Evolutionary conservation across 345 rosid genomes (phyloP).

Genomic region (Eucalyptus rudis): DNA sequence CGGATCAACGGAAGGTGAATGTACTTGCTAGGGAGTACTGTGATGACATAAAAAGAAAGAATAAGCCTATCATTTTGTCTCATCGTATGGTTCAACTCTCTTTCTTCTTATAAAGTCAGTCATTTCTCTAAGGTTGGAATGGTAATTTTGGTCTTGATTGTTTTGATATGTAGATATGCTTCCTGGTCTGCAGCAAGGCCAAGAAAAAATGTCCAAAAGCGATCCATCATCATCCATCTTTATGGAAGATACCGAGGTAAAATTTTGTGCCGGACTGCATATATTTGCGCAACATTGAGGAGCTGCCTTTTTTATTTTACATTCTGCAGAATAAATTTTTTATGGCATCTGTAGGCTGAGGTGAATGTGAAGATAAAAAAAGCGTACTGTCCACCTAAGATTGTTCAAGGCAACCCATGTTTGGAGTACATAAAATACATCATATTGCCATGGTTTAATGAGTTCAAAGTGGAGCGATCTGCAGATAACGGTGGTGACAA

Average conservation of each 20-base stretch:
- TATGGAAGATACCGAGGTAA: constrained; percentile 93
- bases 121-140: background rate
- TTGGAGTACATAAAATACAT: constrained; percentile 69
- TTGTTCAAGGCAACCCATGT: constrained; percentile 69
- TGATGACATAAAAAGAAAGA: constrained; percentile 80
- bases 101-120: background rate
- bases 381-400: constrained; percentile 73
- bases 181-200: constrained; percentile 87
- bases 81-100: constrained; percentile 37
- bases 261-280: background rate
- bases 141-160: background rate
- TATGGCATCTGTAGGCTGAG: constrained; percentile 33
- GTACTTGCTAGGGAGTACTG: constrained; percentile 85
- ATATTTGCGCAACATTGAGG: background rate
- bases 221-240: constrained; percentile 76
- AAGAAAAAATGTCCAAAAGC: constrained; percentile 87
- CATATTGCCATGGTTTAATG: constrained; percentile 65
- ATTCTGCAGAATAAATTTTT: background rate
- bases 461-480: constrained; percentile 55
- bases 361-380: constrained; percentile 80
- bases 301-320: background rate
- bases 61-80: constrained; percentile 81
- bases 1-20: constrained; percentile 88
- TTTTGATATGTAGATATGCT: constrained; percentile 59
- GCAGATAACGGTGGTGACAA: constrained; percentile 60